phyloP scores from a whole-genome alignment of 2,329 filamentous ascomycete genomes.

The Diaporthe batatas region DNA sequence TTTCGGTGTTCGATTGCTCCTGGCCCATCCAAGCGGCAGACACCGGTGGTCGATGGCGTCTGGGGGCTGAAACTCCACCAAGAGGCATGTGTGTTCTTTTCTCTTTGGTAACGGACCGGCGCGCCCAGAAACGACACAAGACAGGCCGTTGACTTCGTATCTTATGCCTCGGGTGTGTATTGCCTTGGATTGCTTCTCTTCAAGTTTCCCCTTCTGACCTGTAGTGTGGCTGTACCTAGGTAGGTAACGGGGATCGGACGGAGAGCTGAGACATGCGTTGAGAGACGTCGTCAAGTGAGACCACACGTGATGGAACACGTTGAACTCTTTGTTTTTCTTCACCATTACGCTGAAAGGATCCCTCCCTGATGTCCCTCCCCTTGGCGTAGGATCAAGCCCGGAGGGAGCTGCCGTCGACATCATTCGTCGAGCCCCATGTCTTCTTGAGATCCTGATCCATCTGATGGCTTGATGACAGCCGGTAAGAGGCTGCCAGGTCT shows the following conservation, averaged over 20 bases:
- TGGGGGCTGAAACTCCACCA: constrained; percentile 18
- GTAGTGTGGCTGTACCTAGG: constrained; percentile 33
- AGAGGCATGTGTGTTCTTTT: background rate
- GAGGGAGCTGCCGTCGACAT: constrained; percentile 17
- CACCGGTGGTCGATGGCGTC: constrained; percentile 3
- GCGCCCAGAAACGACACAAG: background rate
- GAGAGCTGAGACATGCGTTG: constrained; percentile 33
- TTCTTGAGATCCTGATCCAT: constrained; percentile 11
- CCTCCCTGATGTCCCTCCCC: background rate
- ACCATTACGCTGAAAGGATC: constrained; percentile 17
- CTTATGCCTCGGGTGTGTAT: background rate
- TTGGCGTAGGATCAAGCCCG: constrained; percentile 12
- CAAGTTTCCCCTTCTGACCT: background rate
- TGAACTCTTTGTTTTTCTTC: constrained; percentile 33
- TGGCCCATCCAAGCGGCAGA: background rate
- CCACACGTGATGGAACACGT: constrained; percentile 41
- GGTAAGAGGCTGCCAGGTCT: constrained; percentile 23
- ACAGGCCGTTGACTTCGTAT: background rate
- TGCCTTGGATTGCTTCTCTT: constrained; percentile 2
- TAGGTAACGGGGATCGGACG: constrained; percentile 32
- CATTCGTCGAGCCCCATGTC: background rate
- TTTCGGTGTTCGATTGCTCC: constrained; percentile 27
- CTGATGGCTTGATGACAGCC: constrained; percentile 22
- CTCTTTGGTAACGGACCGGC: background rate
- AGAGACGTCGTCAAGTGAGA: constrained; percentile 39